Percentiles rank a stretch among this genome's conserved stretches.
Evolutionary conservation across 169 alveolate species (phyloP).

Genomic region (Miamiensis avidus): DNA sequence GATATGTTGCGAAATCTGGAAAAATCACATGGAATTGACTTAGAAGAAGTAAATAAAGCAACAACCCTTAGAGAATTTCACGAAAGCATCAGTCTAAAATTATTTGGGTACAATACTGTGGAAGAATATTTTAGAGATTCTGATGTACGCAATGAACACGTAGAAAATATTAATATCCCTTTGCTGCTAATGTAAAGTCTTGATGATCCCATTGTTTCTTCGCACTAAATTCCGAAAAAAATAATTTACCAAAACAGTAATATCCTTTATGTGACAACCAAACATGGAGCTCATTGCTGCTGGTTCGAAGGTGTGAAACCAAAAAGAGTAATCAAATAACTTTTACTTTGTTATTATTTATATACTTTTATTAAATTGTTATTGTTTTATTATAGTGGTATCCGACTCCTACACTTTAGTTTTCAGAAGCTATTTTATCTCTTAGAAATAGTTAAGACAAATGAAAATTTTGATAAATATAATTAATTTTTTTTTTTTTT

Average conservation of each 20-base stretch:
- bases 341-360: too few relatives aligned
- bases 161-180: conserved; percentile 23
- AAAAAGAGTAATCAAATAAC: conserved; percentile 17
- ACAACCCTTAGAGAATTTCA: conserved; percentile 36
- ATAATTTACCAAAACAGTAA: conserved; percentile 19
- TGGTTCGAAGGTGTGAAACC: conserved; percentile 45
- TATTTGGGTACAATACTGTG: conserved; percentile 35
- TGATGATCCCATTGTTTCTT: conserved; percentile 49
- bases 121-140: conserved; percentile 19
- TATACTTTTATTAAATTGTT: too few relatives aligned
- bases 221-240: conserved; percentile 19
- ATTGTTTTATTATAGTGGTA: too few relatives aligned
- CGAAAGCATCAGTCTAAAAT: conserved; percentile 29
- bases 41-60: conserved; percentile 18
- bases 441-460: too few relatives aligned
- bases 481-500: too few relatives aligned
- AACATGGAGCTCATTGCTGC: conserved; percentile 41
- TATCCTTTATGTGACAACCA: conserved; percentile 24
- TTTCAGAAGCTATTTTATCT: too few relatives aligned
- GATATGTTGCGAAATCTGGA: conserved; percentile 15
- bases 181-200: conserved; percentile 23
- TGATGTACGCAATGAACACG: conserved; percentile 9
- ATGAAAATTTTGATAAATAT: too few relatives aligned
- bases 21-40: conserved; percentile 26
- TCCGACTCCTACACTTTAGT: too few relatives aligned